Evolutionary conservation across 495 filamentous ascomycete genomes (phyloP).

Genomic region (Neurospora sp.): DNA sequence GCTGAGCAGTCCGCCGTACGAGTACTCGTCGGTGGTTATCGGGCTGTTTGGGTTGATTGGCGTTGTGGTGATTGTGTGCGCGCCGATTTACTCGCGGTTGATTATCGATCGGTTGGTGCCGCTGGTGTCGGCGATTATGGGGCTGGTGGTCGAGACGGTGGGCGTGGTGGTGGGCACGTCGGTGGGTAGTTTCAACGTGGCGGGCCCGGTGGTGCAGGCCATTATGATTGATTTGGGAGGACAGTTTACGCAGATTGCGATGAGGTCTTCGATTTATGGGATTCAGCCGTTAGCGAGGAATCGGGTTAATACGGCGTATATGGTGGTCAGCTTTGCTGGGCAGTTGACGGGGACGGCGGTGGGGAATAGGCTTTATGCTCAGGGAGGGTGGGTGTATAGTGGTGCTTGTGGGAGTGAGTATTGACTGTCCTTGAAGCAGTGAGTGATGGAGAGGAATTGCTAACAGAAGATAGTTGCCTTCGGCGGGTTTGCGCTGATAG

Average conservation of each 20-base stretch:
- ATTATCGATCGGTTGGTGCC: constrained; percentile 62
- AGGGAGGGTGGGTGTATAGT: constrained; percentile 58
- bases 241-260: constrained; percentile 68
- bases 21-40: constrained; percentile 54
- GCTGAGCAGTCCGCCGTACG: constrained; percentile 56
- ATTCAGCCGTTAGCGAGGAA: constrained; percentile 65
- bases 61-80: constrained; percentile 53
- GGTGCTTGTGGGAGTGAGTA: constrained; percentile 48
- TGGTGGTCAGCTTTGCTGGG: constrained; percentile 64
- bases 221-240: constrained; percentile 61
- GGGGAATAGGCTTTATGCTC: constrained; percentile 60
- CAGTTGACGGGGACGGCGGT: constrained; percentile 68
- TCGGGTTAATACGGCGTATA: constrained; percentile 74
- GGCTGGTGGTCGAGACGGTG: constrained; percentile 43
- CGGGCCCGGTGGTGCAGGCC: constrained; percentile 67
- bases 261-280: constrained; percentile 58
- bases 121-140: constrained; percentile 55
- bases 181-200: constrained; percentile 52
- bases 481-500: constrained; percentile 46
- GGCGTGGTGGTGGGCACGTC: constrained; percentile 65
- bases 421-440: neutral
- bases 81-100: constrained; percentile 56
- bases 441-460: too few species aligned
- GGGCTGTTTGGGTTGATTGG: constrained; percentile 75
- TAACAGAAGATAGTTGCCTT: constrained; percentile 39